Conservation (phyloP, 805 yeast species). For the Yarrowia divulgata region DNA sequence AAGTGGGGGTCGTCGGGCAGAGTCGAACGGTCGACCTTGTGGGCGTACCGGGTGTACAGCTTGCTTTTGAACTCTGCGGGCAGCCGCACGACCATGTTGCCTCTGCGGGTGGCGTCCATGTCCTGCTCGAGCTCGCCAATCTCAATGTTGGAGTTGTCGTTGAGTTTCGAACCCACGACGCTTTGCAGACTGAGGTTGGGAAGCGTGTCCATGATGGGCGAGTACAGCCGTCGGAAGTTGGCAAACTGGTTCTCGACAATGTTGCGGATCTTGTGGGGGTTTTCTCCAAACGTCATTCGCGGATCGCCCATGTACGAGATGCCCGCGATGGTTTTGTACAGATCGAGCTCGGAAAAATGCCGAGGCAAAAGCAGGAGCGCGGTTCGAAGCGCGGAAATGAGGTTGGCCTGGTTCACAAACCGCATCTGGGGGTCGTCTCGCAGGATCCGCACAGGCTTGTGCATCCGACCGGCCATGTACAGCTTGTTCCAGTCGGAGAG, state of each 20-base stretch:
- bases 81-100: constrained; percentile 55
- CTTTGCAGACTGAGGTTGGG: constrained; percentile 49
- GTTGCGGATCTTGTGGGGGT: constrained; percentile 85
- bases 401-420: constrained; percentile 75
- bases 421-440: constrained; percentile 68
- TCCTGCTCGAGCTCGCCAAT: constrained; percentile 50
- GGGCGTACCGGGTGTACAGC: constrained; percentile 49
- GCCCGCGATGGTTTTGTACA: constrained; percentile 78
- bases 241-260: constrained; percentile 80
- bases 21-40: constrained; percentile 22
- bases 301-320: constrained; percentile 91
- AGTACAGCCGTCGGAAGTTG: constrained; percentile 73
- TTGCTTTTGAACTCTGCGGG: constrained; percentile 59
- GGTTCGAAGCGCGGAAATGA: constrained; percentile 77
- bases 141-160: constrained; percentile 46
- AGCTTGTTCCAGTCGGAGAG: constrained; percentile 83
- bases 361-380: constrained; percentile 63
- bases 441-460: constrained; percentile 86
- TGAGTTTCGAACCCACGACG: constrained; percentile 41
- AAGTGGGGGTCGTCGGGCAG: constrained; percentile 38
- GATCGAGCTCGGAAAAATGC: constrained; percentile 63
- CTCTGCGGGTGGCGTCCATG: constrained; percentile 52
- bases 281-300: constrained; percentile 86
- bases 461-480: constrained; percentile 90
- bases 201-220: constrained; percentile 62